Conservation (phyloP, 1,284 basidiomycete species). For the Ganoderma resinaceum region DNA sequence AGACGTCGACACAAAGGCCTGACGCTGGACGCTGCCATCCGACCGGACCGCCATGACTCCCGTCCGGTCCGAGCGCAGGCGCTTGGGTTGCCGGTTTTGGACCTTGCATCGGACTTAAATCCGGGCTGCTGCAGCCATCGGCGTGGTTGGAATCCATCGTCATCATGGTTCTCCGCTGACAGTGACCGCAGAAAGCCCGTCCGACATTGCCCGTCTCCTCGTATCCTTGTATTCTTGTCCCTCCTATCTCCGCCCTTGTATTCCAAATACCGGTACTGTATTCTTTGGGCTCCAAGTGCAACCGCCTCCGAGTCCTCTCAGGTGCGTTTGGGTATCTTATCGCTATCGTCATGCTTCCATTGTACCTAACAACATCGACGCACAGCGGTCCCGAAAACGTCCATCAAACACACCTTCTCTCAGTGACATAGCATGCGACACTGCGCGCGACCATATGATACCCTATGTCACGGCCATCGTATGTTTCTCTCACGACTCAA, state of each 20-base stretch:
- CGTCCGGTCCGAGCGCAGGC: neutral
- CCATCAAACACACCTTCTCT: neutral
- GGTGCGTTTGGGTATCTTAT: neutral
- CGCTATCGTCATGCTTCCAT: neutral
- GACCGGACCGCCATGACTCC: neutral
- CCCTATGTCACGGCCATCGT: neutral
- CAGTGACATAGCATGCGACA: neutral
- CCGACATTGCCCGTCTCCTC: neutral
- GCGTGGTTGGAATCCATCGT: neutral
- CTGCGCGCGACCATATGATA: neutral
- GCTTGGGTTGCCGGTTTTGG: neutral
- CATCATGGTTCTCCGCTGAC: neutral
- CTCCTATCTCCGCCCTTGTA: neutral
- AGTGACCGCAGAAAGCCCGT: neutral
- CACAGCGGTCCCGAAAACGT: neutral
- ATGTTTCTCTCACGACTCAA: conserved; percentile 2
- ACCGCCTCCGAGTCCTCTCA: neutral
- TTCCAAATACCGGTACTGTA: neutral
- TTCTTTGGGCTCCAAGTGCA: neutral
- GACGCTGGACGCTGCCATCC: no score
- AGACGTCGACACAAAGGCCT: no score
- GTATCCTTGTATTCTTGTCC: neutral
- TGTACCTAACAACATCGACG: neutral
- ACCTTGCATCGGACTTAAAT: no score
- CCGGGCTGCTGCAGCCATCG: neutral